These are phyloP conservation scores for Psilocybe azurescens DNA, from an alignment of 768 basidiomycete species.

Conservation along the genomic window DNA sequence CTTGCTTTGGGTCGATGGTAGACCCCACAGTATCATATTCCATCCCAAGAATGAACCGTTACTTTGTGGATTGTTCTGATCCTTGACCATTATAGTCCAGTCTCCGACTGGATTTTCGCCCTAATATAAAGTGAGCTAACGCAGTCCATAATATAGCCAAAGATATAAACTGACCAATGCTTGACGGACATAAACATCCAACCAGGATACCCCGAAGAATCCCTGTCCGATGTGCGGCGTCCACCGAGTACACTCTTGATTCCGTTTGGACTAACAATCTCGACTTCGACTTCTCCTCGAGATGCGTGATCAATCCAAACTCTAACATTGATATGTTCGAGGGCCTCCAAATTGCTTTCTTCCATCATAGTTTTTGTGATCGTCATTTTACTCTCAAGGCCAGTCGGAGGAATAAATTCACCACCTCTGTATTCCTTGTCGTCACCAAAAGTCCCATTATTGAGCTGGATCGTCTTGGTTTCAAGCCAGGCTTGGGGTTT, in stretches of 20 bases:
- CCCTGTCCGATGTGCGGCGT: constrained; percentile 67
- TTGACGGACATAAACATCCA: constrained; percentile 99
- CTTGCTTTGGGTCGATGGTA: constrained; percentile 71
- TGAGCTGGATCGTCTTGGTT: constrained; percentile 72
- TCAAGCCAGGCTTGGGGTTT: constrained; percentile 95
- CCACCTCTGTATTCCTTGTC: constrained; percentile 66
- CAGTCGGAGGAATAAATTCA: constrained; percentile 64
- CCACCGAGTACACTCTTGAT: constrained; percentile 85
- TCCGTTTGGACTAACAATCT: constrained; percentile 84
- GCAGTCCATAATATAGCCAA: constrained; percentile 3
- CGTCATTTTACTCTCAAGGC: constrained; percentile 66
- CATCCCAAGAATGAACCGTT: constrained; percentile 84
- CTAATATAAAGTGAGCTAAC: constrained; percentile 44
- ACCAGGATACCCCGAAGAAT: constrained; percentile 77
- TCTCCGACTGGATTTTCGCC: constrained; percentile 89
- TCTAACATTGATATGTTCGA: constrained; percentile 92
- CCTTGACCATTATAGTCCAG: constrained; percentile 90
- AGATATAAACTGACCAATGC: constrained; percentile 75
- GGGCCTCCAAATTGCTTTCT: constrained; percentile 78
- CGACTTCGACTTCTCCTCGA: constrained; percentile 93
- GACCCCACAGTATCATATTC: constrained; percentile 93
- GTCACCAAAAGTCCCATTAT: constrained; percentile 60
- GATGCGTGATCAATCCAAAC: constrained; percentile 92
- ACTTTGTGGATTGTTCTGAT: constrained; percentile 61
- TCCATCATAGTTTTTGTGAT: constrained; percentile 71